A percentile compares a stretch with the other conserved stretches of the same genome.
Conservation (phyloP, 257 asterid genomes). For the Oldenlandia corymbosa region DNA sequence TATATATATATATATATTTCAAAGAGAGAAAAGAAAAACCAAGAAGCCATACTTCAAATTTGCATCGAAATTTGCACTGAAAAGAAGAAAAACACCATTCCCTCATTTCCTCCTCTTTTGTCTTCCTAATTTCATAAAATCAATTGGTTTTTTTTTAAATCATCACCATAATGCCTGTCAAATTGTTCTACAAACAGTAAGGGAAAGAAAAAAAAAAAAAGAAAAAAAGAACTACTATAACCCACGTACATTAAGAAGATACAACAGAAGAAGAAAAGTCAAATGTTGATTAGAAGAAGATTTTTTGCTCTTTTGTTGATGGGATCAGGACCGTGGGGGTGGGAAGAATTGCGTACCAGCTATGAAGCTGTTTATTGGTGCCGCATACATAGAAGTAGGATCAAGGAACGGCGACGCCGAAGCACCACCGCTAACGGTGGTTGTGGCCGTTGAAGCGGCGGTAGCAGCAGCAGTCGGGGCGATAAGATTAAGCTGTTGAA, state of each 20-base stretch:
- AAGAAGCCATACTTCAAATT: constrained; percentile 12
- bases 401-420: constrained; percentile 44
- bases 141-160: constrained; percentile 8
- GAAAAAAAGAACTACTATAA: constrained; percentile 8
- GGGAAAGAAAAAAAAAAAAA: too few relatives aligned
- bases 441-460: constrained; percentile 23
- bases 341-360: constrained; percentile 99
- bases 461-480: constrained; percentile 36
- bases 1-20: too few relatives aligned
- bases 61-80: constrained; percentile 29
- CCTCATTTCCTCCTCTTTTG: constrained; percentile 25
- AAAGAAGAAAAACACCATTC: constrained; percentile 18
- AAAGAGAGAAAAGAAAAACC: constrained; percentile 11
- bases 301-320: too few relatives aligned
- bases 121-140: constrained; percentile 16
- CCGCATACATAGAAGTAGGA: constrained; percentile 44
- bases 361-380: constrained; percentile 67
- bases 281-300: constrained; percentile 12
- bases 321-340: constrained; percentile 66
- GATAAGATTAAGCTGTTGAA: constrained; percentile 52
- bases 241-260: neutral
- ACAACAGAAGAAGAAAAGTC: constrained; percentile 17
- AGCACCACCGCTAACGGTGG: constrained; percentile 24
- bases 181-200: constrained; percentile 17
- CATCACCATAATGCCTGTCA: constrained; percentile 15